Conservation (phyloP, 768 basidiomycete genomes). For the Gymnopilus dilepis region DNA sequence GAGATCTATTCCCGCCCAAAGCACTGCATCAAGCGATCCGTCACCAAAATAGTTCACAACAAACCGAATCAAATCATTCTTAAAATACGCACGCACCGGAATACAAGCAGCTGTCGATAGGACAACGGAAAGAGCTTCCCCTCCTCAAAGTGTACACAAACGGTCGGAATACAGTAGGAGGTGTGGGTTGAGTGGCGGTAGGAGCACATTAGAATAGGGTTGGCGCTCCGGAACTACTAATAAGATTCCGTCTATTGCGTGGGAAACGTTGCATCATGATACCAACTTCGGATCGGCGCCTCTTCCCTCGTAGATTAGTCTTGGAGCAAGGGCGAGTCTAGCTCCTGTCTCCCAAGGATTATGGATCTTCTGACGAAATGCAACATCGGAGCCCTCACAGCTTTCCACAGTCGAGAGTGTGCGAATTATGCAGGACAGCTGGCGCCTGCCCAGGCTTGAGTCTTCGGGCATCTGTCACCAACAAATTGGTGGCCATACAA, state of each 20-base stretch:
- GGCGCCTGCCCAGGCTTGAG: background rate
- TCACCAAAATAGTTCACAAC: background rate
- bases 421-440: background rate
- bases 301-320: background rate
- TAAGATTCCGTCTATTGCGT: background rate
- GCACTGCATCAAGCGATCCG: slow-evolving; percentile 2
- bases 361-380: slow-evolving; percentile 1
- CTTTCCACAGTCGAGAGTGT: background rate
- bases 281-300: background rate
- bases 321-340: background rate
- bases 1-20: slow-evolving; percentile 4
- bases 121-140: background rate
- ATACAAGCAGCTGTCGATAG: background rate
- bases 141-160: background rate
- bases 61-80: background rate
- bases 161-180: slow-evolving; percentile 1
- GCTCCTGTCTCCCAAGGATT: background rate
- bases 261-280: background rate
- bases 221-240: background rate
- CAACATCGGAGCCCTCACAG: background rate
- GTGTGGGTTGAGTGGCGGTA: background rate
- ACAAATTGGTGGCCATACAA: background rate
- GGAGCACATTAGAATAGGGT: background rate
- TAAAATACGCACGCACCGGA: slow-evolving; percentile 3
- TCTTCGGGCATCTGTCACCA: background rate